These are phyloP conservation scores for Pterocarpus macrocarpus DNA, from an alignment of 306 rosid genomes.

Conservation along the genomic window DNA sequence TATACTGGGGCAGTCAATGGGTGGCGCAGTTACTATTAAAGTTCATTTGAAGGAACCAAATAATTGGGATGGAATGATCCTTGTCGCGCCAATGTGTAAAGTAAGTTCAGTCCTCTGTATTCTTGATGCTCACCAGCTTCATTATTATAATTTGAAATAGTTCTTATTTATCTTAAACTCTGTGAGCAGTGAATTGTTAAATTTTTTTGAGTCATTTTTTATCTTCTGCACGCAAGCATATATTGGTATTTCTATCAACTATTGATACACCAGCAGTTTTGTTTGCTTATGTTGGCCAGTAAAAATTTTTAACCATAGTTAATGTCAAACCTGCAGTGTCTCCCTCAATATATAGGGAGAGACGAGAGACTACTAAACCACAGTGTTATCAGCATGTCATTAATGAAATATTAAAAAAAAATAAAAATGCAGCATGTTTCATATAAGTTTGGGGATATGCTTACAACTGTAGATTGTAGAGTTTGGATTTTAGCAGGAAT, in stretches of 20 bases:
- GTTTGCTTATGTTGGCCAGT: slow-evolving; percentile 12
- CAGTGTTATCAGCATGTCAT: neutral
- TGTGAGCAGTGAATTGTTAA: neutral
- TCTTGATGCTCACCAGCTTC: slow-evolving; percentile 10
- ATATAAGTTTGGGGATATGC: neutral
- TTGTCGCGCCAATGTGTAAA: slow-evolving; percentile 97
- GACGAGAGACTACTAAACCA: slow-evolving; percentile 1
- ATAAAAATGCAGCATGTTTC: neutral
- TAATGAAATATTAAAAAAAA: slow-evolving; percentile 25
- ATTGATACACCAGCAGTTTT: neutral
- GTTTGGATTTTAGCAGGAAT: neutral
- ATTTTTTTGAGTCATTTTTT: neutral
- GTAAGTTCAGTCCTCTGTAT: slow-evolving; percentile 59
- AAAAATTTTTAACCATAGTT: slow-evolving; percentile 5
- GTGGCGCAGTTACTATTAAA: slow-evolving; percentile 88
- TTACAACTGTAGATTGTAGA: neutral
- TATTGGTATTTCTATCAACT: neutral
- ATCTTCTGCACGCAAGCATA: neutral
- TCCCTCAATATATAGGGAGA: slow-evolving; percentile 8
- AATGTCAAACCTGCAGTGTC: slow-evolving; percentile 20
- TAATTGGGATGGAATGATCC: slow-evolving; percentile 84
- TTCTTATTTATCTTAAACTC: slow-evolving; percentile 17
- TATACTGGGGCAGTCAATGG: slow-evolving; percentile 91
- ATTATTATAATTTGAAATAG: slow-evolving; percentile 9
- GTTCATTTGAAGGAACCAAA: slow-evolving; percentile 75